These are phyloP conservation scores for Pachysandra terminalis DNA, from an alignment of 164 flowering plant species.

Conservation along the genomic window DNA sequence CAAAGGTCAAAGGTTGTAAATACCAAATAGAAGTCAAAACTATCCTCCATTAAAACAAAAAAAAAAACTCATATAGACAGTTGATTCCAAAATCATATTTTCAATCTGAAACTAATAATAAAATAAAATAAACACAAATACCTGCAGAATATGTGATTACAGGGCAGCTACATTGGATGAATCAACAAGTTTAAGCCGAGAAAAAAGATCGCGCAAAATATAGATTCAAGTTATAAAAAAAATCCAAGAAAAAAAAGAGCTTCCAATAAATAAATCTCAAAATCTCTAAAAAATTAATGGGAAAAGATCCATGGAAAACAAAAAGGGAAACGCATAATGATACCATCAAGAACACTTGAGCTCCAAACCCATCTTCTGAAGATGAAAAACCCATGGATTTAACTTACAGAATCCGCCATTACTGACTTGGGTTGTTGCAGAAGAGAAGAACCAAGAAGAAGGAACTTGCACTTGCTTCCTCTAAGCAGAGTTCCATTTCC, in stretches of 20 bases:
- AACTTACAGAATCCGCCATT: conserved; percentile 24
- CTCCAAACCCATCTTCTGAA: conserved; percentile 59
- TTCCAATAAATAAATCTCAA: neutral
- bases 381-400: conserved; percentile 47
- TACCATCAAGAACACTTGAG: conserved; percentile 68
- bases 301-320: neutral
- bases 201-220: no score
- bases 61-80: neutral
- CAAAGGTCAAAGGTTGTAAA: conserved; percentile 2
- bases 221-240: no score
- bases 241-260: neutral
- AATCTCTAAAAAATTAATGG: neutral
- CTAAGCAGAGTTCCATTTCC: no score
- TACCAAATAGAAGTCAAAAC: neutral
- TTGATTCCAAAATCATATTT: conserved; percentile 24
- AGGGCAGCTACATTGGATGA: conserved; percentile 53
- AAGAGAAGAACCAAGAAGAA: neutral
- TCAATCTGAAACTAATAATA: conserved; percentile 25
- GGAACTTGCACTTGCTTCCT: no score
- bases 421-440: neutral
- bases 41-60: neutral
- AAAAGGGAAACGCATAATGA: neutral
- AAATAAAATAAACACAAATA: conserved; percentile 16
- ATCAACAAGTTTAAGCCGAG: conserved; percentile 51
- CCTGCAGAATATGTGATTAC: conserved; percentile 68